Evolutionary conservation across 805 yeast species (phyloP).

Genomic region (Danielozyma ontarioensis): DNA sequence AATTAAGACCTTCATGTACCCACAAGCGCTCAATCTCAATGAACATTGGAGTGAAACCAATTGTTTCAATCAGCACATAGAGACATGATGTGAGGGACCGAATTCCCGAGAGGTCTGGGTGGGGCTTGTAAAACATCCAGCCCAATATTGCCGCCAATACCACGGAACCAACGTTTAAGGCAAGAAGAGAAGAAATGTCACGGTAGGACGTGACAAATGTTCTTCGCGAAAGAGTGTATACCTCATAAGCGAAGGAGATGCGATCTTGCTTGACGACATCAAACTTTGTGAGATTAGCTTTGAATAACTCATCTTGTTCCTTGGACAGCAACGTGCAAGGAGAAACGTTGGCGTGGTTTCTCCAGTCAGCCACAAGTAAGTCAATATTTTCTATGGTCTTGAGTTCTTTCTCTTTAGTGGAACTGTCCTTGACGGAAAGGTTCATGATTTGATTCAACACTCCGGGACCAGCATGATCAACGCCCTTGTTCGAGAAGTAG

Average conservation of each 20-base stretch:
- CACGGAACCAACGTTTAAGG: conserved; percentile 35
- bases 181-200: conserved; percentile 26
- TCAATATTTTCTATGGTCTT: conserved; percentile 19
- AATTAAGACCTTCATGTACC: conserved; percentile 31
- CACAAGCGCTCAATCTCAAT: conserved; percentile 37
- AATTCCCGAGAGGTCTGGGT: conserved; percentile 55
- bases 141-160: conserved; percentile 62
- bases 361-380: conserved; percentile 23
- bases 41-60: conserved; percentile 37
- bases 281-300: conserved; percentile 8
- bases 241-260: conserved; percentile 25
- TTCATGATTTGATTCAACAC: conserved; percentile 33
- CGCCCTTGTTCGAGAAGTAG: conserved; percentile 39
- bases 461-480: too few species aligned
- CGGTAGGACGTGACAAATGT: conserved; percentile 27
- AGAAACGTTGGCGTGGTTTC: conserved; percentile 3
- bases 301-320: background rate
- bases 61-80: conserved; percentile 33
- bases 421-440: conserved; percentile 30
- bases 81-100: conserved; percentile 44
- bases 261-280: conserved; percentile 10
- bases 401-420: conserved; percentile 19
- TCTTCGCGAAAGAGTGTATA: conserved; percentile 29
- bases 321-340: background rate
- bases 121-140: conserved; percentile 71